Evolutionary conservation across 805 yeast species (phyloP), one percentile per base, ranked within the genome.

Genomic region (Yarrowia sp.): DNA sequence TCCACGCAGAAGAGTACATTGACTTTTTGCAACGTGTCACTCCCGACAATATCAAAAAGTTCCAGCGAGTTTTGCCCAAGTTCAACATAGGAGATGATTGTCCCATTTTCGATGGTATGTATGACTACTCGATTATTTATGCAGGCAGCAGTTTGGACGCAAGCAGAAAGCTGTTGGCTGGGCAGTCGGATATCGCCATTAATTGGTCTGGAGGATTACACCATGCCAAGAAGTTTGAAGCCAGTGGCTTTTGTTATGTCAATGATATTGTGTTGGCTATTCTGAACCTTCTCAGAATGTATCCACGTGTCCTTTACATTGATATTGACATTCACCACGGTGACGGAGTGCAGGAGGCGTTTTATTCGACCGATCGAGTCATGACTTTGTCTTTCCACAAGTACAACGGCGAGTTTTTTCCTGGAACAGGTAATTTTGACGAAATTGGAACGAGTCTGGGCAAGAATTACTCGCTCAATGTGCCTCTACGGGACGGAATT

Each of bases 311-410:
- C 10, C 76, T 91, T 49, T 91, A 91, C 74, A 89, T 91, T 66
- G 97, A 91, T 73, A 91, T 90, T 61, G 97, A 91, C 74, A 87
- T 91, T 24, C 97, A 91, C 73, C 97, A 91, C 73, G 97, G 97
- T 33, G 97, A 91, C 75, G 97, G 97, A 67, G 97, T 91, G 4
- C 96, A 92, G 74, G 97, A 92, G 75, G 97, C 97, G 1, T 91
- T 91, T 71, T 92, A 91, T 74, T 85, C 96, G 33, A 89, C 96
- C 1, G 97, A 92, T 75, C 78, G 97, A 49, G 97, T 91, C 38
- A 90, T 89, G 90, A 90, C 97, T 1, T 83, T 88, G 65, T 89
- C 96, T 6, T 90, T 91, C 79, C 97, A 91, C 78, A 92, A 92
- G 74, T 92, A 90, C 73, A 81, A 83, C 68, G 96, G 96, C 24